Conservation (phyloP, 331 rosid species). For the Prunus yedoensis region DNA sequence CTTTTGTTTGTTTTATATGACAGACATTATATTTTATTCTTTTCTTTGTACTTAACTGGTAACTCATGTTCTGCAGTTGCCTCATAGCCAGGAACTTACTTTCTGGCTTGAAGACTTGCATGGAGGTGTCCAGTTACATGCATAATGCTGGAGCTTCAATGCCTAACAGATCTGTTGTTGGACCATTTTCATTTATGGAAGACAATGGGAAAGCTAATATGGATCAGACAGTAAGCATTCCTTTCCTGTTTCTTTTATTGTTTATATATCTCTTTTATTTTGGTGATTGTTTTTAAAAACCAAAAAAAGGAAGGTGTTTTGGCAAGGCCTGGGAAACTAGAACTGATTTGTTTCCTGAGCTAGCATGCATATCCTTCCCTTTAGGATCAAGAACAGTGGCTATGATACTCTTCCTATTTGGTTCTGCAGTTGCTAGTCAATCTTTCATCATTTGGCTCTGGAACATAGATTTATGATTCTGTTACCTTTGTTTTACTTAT, state of each 20-base stretch:
- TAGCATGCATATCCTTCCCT: background rate
- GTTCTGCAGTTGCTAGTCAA: slow-evolving; percentile 17
- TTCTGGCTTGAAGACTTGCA: slow-evolving; percentile 88
- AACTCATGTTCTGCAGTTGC: slow-evolving; percentile 64
- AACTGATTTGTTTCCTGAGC: background rate
- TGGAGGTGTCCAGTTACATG: slow-evolving; percentile 81
- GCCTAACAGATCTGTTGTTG: slow-evolving; percentile 42
- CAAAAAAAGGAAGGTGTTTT: background rate
- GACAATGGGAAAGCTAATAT: slow-evolving; percentile 57
- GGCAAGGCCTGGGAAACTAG: background rate
- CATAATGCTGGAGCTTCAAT: slow-evolving; percentile 61
- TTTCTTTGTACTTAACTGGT: slow-evolving; percentile 26
- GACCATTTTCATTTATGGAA: slow-evolving; percentile 51
- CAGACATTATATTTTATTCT: slow-evolving; percentile 6
- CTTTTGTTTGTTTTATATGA: background rate
- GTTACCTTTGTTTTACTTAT: slow-evolving; percentile 17
- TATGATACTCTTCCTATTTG: slow-evolving; percentile 1
- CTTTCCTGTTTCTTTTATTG: slow-evolving; percentile 10
- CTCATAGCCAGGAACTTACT: slow-evolving; percentile 96
- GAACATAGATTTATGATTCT: background rate
- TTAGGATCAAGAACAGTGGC: background rate
- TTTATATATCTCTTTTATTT: slow-evolving; percentile 5
- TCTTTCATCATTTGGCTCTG: slow-evolving; percentile 21
- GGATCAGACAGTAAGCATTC: slow-evolving; percentile 54
- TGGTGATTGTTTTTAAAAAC: too few species aligned